Base-by-base conservation (phyloP, 306 rosid genomes). In the Crotalaria pallida region DNA sequence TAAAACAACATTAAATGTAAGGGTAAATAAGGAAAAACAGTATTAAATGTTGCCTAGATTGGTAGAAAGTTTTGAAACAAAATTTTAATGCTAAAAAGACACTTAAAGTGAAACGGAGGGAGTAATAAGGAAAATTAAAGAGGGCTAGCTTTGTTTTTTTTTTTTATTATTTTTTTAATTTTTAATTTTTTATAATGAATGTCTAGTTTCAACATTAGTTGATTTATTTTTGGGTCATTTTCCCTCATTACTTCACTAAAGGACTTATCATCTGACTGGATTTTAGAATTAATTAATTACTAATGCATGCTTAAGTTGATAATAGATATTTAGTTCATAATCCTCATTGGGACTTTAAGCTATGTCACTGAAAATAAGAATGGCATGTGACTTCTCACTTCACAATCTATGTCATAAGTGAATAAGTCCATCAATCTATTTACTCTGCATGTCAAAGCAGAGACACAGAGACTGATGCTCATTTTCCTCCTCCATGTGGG, bases 361-460 rank as follows among this genome's bases (percentile, higher is more conserved):
- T 69, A 22, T 71, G 8, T 3, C 5, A 59, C 21, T 21, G 3
- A 11, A 38, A 49, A 66, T 66, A 75, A 26, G 33, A 72, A 66
- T 65, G 49, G 21, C 75, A 43, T 31, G 66, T 34, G 60, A 31
- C 36, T 44, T 29, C 1, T 69, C 69, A 69, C 36, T 44, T 29
- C 3, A 69, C 69, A 69, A 55, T 62, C 58, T 52, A 6, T 67
- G 10, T 44, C 34, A 29, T 5, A 70, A 36, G 67, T 51, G 33
- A 24, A 29, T 5, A 70, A 36, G 67, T 51, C 59, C 59, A 51
- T 69, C 73, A 62, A 49, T 61, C 34, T 15, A 50, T 44, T 62
- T 74, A 22, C 23, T 60, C 67, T 52, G 72, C 73, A 45, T 69
- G 33, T 47, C 77, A 69, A 75, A 64, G 50, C 55, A 41, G 40